Base-by-base conservation (phyloP, 495 filamentous ascomycete species). In the Lasiosphaeriaceae sp. region DNA sequence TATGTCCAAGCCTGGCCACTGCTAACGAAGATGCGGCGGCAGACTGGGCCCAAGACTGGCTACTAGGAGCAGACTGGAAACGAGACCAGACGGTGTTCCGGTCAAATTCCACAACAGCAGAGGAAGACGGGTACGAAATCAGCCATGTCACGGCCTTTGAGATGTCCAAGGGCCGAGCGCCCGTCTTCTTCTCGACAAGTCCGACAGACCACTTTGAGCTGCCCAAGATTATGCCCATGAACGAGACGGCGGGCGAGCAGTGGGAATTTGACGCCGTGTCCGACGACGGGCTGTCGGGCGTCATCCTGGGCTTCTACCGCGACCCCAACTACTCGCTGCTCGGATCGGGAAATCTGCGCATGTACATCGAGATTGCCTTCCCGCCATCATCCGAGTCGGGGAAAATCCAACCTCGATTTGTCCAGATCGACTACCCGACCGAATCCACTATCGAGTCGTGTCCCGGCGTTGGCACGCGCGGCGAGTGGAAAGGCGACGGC, bases 201-300 rank as follows among this genome's bases (percentile, higher is more conserved):
- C 47, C 55, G 11, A 44, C 37, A 6, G 47, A 57, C 24, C 22
- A 57, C 55, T 50, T 31, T 39, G 55, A 57, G 21, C 47, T 50
- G 11, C 55, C 55, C 11, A 24, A 29, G 17, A 57, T 57, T n/a
- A 6, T 24, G 14, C 55, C 55, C 16, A 50, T 57, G 47, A 57
- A 57, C 48, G 48, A 50, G 17, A 57, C 55, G 1, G 55, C 47
- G 5, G 48, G 55, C 37, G 55, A 57, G 55, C 55, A 57, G 39
- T 57, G 48, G 47, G 55, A 57, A 23, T 57, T 57, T 17, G 55
- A 57, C 19, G 55, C 47, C 19, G 55, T 57, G 22, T 57, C 55
- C 12, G 55, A 51, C 17, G 55, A 57, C 35, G 55, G 55, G 0
- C 48, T 57, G 0, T 51, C 48, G 3, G 55, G 47, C 4, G 37